A percentile compares a stretch with the other conserved stretches of the same genome.
phyloP scores from a whole-genome alignment of 1,284 basidiomycete genomes.

The Apiotrichum mycotoxinovorans region DNA sequence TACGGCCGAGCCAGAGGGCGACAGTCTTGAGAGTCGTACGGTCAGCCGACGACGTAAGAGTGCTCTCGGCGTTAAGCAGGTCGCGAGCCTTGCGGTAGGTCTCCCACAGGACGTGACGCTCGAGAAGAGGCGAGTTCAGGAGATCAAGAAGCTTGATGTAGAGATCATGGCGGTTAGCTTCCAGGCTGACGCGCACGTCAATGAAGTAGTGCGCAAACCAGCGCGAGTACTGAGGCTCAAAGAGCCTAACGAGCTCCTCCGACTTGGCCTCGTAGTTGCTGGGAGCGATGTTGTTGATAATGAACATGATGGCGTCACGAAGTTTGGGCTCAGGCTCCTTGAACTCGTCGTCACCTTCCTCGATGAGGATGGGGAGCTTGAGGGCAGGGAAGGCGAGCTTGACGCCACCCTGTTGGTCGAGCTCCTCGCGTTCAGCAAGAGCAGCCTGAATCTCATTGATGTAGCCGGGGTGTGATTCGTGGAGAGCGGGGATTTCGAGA shows the following conservation, averaged over 20 bases:
- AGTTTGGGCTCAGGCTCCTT: conserved; percentile 75
- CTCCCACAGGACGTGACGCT: conserved; percentile 83
- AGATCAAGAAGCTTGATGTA: conserved; percentile 91
- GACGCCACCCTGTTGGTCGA: conserved; percentile 53
- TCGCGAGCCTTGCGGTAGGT: conserved; percentile 81
- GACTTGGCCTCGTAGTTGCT: conserved; percentile 88
- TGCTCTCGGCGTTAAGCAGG: conserved; percentile 88
- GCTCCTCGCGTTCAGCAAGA: conserved; percentile 53
- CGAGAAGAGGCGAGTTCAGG: conserved; percentile 63
- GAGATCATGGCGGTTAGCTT: conserved; percentile 94
- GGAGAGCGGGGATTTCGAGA: conserved; percentile 78
- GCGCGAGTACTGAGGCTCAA: conserved; percentile 73
- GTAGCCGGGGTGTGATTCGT: conserved; percentile 84
- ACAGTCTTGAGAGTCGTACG: conserved; percentile 88
- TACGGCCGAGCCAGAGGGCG: conserved; percentile 88
- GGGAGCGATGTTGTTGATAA: conserved; percentile 95
- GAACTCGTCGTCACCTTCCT: conserved; percentile 57
- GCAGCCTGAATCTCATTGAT: conserved; percentile 68
- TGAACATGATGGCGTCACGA: conserved; percentile 93
- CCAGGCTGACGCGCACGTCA: conserved; percentile 89
- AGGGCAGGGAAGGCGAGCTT: conserved; percentile 50
- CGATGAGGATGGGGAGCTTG: conserved; percentile 49
- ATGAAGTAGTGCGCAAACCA: conserved; percentile 99
- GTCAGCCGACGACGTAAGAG: conserved; percentile 78
- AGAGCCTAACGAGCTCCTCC: conserved; percentile 73